A percentile compares a stretch with the other conserved stretches of the same genome.
phyloP scores from a whole-genome alignment of 2,329 filamentous ascomycete species.

The Fusarium floridanum region DNA sequence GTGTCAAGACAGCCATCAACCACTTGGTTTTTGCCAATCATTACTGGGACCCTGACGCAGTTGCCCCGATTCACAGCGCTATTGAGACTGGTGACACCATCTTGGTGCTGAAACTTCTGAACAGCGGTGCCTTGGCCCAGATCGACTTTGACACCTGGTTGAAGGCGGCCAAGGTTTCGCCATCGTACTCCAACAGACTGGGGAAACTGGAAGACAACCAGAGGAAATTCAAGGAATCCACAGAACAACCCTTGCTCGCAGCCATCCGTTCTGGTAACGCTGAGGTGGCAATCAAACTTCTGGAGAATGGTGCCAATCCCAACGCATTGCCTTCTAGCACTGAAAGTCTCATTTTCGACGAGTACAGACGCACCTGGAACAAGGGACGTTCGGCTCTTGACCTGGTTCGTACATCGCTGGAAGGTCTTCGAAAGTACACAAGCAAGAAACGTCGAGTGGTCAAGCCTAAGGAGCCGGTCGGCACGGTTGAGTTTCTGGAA shows the following conservation, averaged over 20 bases:
- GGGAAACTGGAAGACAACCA: constrained; percentile 62
- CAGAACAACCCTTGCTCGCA: constrained; percentile 75
- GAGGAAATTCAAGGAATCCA: constrained; percentile 58
- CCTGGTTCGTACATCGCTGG: constrained; percentile 65
- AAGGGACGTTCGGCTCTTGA: constrained; percentile 70
- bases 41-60: constrained; percentile 52
- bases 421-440: constrained; percentile 61
- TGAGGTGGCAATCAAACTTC: constrained; percentile 67
- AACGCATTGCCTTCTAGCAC: constrained; percentile 66
- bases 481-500: constrained; percentile 66
- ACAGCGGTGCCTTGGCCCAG: constrained; percentile 69
- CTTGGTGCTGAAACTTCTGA: constrained; percentile 71
- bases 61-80: constrained; percentile 70
- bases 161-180: constrained; percentile 64
- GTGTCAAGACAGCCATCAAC: constrained; percentile 74
- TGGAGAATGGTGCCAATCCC: constrained; percentile 74
- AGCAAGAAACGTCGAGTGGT: constrained; percentile 26
- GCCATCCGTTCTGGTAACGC: constrained; percentile 64
- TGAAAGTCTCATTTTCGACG: constrained; percentile 51
- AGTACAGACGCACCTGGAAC: constrained; percentile 50
- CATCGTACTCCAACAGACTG: constrained; percentile 51
- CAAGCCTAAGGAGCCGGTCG: constrained; percentile 49
- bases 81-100: constrained; percentile 65
- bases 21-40: constrained; percentile 64
- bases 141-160: constrained; percentile 76